Conservation (phyloP, 768 basidiomycete genomes). For the Ramaria rubella region DNA sequence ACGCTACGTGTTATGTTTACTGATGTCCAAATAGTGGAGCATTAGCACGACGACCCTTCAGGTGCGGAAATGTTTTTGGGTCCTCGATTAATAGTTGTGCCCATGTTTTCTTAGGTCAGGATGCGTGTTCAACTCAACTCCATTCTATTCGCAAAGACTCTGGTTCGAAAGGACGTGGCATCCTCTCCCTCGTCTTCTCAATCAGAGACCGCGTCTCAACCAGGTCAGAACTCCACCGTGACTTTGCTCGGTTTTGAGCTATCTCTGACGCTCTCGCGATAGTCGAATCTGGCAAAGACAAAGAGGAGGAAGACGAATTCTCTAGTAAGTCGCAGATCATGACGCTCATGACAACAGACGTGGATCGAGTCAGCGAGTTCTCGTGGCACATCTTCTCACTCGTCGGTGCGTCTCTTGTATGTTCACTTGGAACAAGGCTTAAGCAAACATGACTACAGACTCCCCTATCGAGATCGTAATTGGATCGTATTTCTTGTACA, state of each 20-base stretch:
- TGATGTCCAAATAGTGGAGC: not conserved
- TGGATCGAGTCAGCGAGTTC: conserved; percentile 84
- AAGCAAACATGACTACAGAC: conserved; percentile 35
- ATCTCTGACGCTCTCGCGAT: not conserved
- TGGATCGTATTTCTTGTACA: conserved; percentile 71
- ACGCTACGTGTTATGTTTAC: not conserved
- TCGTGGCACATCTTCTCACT: conserved; percentile 71
- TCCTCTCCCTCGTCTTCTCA: conserved; percentile 29
- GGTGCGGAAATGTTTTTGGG: too few species aligned
- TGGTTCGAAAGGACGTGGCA: conserved; percentile 78
- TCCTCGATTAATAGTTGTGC: conserved; percentile 31
- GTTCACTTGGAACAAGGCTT: not conserved
- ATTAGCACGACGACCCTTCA: conserved; percentile 4
- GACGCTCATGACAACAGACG: conserved; percentile 94
- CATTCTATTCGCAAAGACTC: conserved; percentile 78
- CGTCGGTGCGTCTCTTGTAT: conserved; percentile 41
- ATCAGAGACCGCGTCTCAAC: conserved; percentile 31
- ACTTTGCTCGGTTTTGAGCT: not conserved
- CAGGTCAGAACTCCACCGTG: not conserved
- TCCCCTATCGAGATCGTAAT: conserved; percentile 73
- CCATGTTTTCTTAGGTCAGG: conserved; percentile 62
- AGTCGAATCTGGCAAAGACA: conserved; percentile 47
- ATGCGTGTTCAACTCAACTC: conserved; percentile 75
- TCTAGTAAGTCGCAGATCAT: conserved; percentile 71
- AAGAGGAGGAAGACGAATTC: conserved; percentile 41